A percentile compares a stretch with the other conserved stretches of the same genome.
phyloP scores from a whole-genome alignment of 106 monocot genomes.

The Dendrobium catenatum region DNA sequence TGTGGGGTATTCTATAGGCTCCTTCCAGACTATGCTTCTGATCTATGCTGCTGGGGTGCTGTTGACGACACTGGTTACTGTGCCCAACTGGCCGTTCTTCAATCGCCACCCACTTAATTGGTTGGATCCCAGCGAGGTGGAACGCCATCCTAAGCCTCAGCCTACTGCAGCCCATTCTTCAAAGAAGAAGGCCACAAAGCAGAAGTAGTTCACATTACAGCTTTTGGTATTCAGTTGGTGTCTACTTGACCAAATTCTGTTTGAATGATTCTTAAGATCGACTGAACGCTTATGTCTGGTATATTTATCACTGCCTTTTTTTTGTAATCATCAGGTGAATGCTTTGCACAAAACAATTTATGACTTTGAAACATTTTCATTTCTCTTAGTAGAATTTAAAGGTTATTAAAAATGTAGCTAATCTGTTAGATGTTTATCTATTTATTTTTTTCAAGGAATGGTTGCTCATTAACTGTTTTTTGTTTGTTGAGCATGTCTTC shows the following conservation, averaged over 20 bases:
- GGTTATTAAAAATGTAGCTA: neutral
- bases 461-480: neutral
- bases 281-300: neutral
- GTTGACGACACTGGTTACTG: conserved; percentile 72
- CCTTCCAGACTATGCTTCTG: conserved; percentile 75
- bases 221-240: neutral
- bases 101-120: conserved; percentile 73
- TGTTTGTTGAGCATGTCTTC: neutral
- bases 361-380: neutral
- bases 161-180: conserved; percentile 6
- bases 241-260: neutral
- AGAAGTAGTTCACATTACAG: conserved; percentile 37
- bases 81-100: conserved; percentile 87
- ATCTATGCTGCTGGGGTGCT: conserved; percentile 71
- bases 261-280: neutral
- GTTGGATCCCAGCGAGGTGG: conserved; percentile 71
- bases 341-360: neutral
- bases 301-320: neutral
- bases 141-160: conserved; percentile 64
- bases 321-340: neutral
- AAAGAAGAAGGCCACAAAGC: conserved; percentile 60
- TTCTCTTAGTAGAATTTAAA: neutral
- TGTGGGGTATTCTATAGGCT: conserved; percentile 53
- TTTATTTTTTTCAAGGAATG: neutral
- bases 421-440: neutral